Evolutionary conservation across 805 yeast genomes (phyloP), one percentile per base, ranked within the genome.

Genomic region (Dipodascopsis tothii): DNA sequence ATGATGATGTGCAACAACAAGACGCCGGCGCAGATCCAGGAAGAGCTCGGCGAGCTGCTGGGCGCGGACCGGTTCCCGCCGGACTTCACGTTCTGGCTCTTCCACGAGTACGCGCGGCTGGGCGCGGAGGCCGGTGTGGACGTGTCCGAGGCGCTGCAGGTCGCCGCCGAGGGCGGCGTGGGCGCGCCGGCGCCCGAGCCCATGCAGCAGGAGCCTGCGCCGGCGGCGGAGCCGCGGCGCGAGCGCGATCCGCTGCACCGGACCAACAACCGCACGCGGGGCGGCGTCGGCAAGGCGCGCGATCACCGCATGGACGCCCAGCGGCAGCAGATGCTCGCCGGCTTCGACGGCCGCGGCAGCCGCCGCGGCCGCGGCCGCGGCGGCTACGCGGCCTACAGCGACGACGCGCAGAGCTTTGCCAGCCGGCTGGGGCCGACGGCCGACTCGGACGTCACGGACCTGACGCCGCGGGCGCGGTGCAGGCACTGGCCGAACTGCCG

Each of bases 401-500:
- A 25, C 9, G 9, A 9, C 30, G 30, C 11, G 14, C 30, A 25
- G 14, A 25, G 30, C 30, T 14, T 22, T 27, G 9, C 19, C n/a
- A 27, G 21, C 37, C 11, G 42, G 25, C 18, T 14, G 34, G 17
- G 16, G 11, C 4, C 34, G 35, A 23, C 14, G 17, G 39, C n/a
- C 40, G 37, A 21, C 27, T 21, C 38, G 36, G 42, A 9, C 21
- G 37, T 18, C 11, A 33, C 20, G n/a, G 11, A 19, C 19, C 30
- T 17, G 14, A n/a, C 37, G 3, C 32, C 50, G 19, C 9, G 21
- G 17, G n/a, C 33, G 17, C 46, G 66, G 33, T 62, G 66, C 39
- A 43, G 54, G 14, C 57, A 61, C 33, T 62, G 67, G 71, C 65
- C 61, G 19, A 35, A 46, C 63, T 59, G 58, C 58, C 64, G 25